These are phyloP conservation scores for Lenzites betulinus DNA, from an alignment of 768 basidiomycete genomes.

Conservation along the genomic window DNA sequence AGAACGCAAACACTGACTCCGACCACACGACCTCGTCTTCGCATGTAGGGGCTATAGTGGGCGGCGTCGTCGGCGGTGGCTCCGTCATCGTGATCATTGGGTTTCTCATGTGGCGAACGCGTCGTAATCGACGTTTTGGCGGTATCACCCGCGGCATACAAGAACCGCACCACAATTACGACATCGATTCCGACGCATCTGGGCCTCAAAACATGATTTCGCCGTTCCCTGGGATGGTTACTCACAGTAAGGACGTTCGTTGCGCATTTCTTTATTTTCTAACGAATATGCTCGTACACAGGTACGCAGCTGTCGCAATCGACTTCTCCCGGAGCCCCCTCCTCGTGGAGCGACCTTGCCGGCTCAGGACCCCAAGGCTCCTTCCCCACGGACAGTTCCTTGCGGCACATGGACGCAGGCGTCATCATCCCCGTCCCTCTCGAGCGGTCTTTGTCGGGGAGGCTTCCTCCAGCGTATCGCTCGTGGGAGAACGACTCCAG, in stretches of 20 bases:
- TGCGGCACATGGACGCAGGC: slow-evolving; percentile 8
- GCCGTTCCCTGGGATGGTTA: neutral
- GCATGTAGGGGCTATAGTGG: neutral
- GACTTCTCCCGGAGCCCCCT: neutral
- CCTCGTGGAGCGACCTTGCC: neutral
- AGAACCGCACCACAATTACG: neutral
- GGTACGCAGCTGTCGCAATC: neutral
- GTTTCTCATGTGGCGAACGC: neutral
- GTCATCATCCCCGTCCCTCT: slow-evolving; percentile 3
- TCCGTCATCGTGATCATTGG: neutral
- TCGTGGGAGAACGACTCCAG: slow-evolving; percentile 3
- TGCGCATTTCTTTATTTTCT: neutral
- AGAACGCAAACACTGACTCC: neutral
- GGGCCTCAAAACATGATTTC: neutral
- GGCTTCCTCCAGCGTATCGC: slow-evolving; percentile 14
- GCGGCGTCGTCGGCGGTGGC: slow-evolving; percentile 1
- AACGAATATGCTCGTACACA: neutral
- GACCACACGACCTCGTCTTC: neutral
- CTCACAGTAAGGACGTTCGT: neutral
- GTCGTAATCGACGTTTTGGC: neutral
- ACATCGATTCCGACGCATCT: neutral
- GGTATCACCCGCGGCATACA: neutral
- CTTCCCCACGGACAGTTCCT: neutral
- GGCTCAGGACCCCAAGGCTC: neutral
- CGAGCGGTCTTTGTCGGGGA: neutral